Evolutionary conservation across 108 stramenopile species (phyloP).

Genomic region (Phaeodactylum tricornutum): DNA sequence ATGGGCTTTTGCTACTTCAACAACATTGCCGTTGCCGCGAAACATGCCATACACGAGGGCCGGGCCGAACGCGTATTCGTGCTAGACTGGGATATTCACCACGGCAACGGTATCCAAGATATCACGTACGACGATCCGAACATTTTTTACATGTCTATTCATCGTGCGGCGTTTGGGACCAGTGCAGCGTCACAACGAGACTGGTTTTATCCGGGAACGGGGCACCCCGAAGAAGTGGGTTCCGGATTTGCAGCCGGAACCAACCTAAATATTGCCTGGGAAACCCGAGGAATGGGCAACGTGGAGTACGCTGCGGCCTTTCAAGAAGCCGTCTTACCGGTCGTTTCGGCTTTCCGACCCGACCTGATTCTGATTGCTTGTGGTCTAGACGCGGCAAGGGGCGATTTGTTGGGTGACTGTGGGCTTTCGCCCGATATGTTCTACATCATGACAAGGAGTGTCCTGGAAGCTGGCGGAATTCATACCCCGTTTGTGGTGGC

Average conservation of each 20-base stretch:
- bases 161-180: constrained; percentile 18
- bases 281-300: constrained; percentile 22
- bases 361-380: constrained; percentile 36
- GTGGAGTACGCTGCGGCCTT: constrained; percentile 33
- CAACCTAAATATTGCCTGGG: constrained; percentile 39
- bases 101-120: constrained; percentile 44
- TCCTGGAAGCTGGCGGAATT: constrained; percentile 6
- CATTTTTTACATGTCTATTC: constrained; percentile 37
- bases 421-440: constrained; percentile 16
- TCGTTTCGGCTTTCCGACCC: constrained; percentile 19
- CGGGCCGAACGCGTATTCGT: constrained; percentile 21
- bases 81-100: constrained; percentile 50
- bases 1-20: constrained; percentile 58
- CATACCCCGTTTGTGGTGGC: constrained; percentile 33
- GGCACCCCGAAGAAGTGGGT: constrained; percentile 38
- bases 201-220: constrained; percentile 36
- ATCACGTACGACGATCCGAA: constrained; percentile 35
- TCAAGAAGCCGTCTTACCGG: constrained; percentile 25
- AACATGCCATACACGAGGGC: constrained; percentile 9
- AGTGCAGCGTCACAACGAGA: constrained; percentile 1
- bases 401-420: constrained; percentile 37
- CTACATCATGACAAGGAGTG: constrained; percentile 15
- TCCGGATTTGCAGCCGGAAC: constrained; percentile 17
- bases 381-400: constrained; percentile 50
- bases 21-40: constrained; percentile 34